Evolutionary conservation across 1,284 basidiomycete genomes (phyloP), one percentile per base, ranked within the genome.

Genomic region (Lignosus rhinocerotis): DNA sequence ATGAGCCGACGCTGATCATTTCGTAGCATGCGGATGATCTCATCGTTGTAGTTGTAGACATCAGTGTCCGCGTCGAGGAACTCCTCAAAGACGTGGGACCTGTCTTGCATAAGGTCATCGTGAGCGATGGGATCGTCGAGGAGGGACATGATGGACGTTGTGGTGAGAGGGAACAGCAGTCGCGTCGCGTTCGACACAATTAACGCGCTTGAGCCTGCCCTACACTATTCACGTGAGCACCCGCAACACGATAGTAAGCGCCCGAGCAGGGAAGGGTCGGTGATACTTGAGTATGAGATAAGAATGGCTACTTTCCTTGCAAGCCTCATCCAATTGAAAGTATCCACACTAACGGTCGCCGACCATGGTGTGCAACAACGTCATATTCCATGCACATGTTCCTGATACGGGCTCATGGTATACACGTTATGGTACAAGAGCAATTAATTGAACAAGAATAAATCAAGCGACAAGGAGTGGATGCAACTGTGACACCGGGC

Each of bases 1-100:
- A 97, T 88, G 69, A 99, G 87, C 68, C 97, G 88, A 66, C 93
- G 89, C 70, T 90, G 86, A 68, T 93, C 90, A 33, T 85, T 80
- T 56, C 91, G 87, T 44, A 99, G 82, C 89, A 99, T 90, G 65
- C 87, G 85, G 50, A 84, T 82, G 66, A 98, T 90, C 56, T 91
- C 89, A 69, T 95, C 89, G 66, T 87, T 86, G 78, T 99, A 98
- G 76, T 94, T 93, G 78, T 87, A 87, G 21, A 83, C 68, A 60
- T 84, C 74, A 17, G 90, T 89, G 61, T 92, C 90, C 32, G 89
- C 86, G 65, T 89, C 87, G 19, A 98, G 83, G 68, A 98, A 98
- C 66, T 94, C 93, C 69, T 90, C 87, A 68, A 97, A 95, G 53
- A 89, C 80, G 68, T 91, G 86, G 51, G 86, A 84, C 58, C 91